A percentile compares a stretch with the other conserved stretches of the same genome.
Evolutionary conservation across 2,329 filamentous ascomycete genomes (phyloP).

Genomic region (Apiospora pterosperma): DNA sequence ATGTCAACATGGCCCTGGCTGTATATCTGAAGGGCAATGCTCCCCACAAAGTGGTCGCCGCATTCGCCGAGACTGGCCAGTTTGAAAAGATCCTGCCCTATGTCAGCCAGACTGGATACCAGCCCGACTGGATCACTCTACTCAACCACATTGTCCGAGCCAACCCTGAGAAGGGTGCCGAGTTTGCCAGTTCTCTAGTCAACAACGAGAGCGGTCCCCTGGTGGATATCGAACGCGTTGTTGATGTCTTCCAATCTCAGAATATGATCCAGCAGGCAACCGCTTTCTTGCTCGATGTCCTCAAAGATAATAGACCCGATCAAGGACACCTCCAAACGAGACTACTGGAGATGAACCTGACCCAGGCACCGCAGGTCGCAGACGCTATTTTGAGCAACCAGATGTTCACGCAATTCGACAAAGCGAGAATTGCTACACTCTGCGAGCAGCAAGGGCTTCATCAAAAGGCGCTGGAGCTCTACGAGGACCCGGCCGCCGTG

Average conservation of each 20-base stretch:
- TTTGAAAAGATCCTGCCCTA: slow-evolving; percentile 97
- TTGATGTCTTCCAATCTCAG: slow-evolving; percentile 97
- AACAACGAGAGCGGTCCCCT: slow-evolving; percentile 85
- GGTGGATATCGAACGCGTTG: slow-evolving; percentile 89
- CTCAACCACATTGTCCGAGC: slow-evolving; percentile 89
- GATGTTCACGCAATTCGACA: slow-evolving; percentile 98
- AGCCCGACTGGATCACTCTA: slow-evolving; percentile 91
- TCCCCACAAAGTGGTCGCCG: slow-evolving; percentile 90
- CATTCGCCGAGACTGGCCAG: slow-evolving; percentile 91
- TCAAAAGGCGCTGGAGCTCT: slow-evolving; percentile 88
- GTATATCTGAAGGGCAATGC: slow-evolving; percentile 92
- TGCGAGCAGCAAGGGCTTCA: slow-evolving; percentile 90
- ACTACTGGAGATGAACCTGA: slow-evolving; percentile 94
- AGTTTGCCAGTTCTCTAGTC: slow-evolving; percentile 89
- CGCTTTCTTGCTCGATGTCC: slow-evolving; percentile 92
- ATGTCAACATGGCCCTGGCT: slow-evolving; percentile 79
- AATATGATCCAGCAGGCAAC: slow-evolving; percentile 97
- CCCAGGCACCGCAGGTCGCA: slow-evolving; percentile 94
- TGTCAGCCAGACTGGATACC: slow-evolving; percentile 78
- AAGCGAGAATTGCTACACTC: slow-evolving; percentile 78
- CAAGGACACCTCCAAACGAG: slow-evolving; percentile 92
- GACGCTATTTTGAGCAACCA: slow-evolving; percentile 97
- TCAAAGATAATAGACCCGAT: slow-evolving; percentile 92
- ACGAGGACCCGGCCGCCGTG: slow-evolving; percentile 83
- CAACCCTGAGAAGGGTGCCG: slow-evolving; percentile 89